Conservation (phyloP, 2,329 filamentous ascomycete genomes). For the Clarireedia paspali region DNA sequence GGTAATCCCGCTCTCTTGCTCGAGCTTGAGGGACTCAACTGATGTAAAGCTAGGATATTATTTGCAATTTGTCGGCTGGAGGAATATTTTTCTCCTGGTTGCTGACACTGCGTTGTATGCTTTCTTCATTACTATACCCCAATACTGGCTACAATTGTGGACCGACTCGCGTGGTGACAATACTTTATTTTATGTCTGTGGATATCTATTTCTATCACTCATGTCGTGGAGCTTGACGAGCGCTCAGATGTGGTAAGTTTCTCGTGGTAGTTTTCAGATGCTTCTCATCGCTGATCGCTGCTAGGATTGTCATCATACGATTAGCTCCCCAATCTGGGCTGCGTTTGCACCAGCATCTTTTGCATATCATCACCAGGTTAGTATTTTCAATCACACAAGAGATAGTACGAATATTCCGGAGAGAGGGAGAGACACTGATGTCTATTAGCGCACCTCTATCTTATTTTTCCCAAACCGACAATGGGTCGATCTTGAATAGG, state of each 20-base stretch:
- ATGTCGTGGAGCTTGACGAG: background rate
- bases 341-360: conserved; percentile 25
- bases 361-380: conserved; percentile 25
- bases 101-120: background rate
- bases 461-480: conserved; percentile 35
- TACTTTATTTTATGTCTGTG: background rate
- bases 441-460: conserved; percentile 1
- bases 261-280: background rate
- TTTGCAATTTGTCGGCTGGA: background rate
- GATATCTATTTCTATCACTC: background rate
- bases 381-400: conserved; percentile 17
- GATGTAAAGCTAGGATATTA: conserved; percentile 1
- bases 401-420: background rate
- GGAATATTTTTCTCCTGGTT: background rate
- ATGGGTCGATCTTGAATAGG: conserved; percentile 36
- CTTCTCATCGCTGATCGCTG: background rate
- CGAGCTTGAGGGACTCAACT: background rate
- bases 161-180: background rate
- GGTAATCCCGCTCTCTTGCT: conserved; percentile 10
- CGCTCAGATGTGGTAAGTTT: conserved; percentile 2
- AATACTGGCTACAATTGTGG: background rate
- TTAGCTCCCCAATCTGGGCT: conserved; percentile 34
- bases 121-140: conserved; percentile 2
- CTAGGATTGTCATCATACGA: conserved; percentile 16
- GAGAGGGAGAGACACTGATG: background rate